A percentile compares a stretch with the other conserved stretches of the same genome.
Evolutionary conservation across 1,139 yeast genomes (phyloP).

Genomic region (Yamadazyma dendronema): DNA sequence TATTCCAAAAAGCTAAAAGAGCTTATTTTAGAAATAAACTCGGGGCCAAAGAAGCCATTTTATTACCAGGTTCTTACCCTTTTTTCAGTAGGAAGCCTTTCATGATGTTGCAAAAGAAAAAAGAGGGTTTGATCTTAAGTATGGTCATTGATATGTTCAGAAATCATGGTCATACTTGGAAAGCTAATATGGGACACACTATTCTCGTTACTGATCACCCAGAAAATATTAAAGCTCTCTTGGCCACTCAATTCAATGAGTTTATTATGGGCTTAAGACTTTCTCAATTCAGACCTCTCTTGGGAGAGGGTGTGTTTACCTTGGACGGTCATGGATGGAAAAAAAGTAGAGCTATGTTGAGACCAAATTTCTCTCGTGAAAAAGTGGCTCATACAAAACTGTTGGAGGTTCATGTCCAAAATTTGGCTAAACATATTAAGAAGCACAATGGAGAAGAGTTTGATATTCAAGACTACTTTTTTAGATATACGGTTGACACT

Average conservation of each 20-base stretch:
- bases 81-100: conserved; percentile 17
- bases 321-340: conserved; percentile 56
- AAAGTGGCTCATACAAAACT: conserved; percentile 47
- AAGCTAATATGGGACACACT: conserved; percentile 14
- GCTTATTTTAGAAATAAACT: conserved; percentile 12
- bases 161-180: conserved; percentile 8
- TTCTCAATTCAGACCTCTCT: conserved; percentile 35
- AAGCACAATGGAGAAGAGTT: conserved; percentile 23
- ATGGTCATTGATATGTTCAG: conserved; percentile 11
- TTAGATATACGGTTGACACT: conserved; percentile 38
- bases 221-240: conserved; percentile 33
- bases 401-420: conserved; percentile 43
- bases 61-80: conserved; percentile 16
- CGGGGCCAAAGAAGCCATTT: conserved; percentile 16
- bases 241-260: conserved; percentile 45
- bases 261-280: conserved; percentile 49
- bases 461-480: conserved; percentile 38
- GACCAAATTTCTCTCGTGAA: conserved; percentile 55
- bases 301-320: conserved; percentile 58
- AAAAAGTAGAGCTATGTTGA: conserved; percentile 50
- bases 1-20: conserved; percentile 2
- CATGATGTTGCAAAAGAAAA: conserved; percentile 12
- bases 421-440: conserved; percentile 32
- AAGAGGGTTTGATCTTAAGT: conserved; percentile 10
- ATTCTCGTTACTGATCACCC: conserved; percentile 26